Conservation (phyloP, 169 alveolate species). For the Plasmodium berghei region DNA sequence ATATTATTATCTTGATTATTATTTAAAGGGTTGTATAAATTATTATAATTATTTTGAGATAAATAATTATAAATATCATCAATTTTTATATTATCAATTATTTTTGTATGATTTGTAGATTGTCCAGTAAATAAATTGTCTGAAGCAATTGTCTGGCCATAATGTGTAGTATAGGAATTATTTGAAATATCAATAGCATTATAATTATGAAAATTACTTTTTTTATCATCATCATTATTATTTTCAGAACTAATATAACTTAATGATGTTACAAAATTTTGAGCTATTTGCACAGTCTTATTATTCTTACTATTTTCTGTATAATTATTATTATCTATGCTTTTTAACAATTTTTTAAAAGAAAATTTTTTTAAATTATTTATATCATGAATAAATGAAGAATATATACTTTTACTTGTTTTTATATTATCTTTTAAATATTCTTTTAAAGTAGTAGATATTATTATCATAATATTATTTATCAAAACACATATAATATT, state of each 20-base stretch:
- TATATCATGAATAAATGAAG: conserved; percentile 47
- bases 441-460: conserved; percentile 28
- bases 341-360: conserved; percentile 12
- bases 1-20: conserved; percentile 14
- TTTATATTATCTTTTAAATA: conserved; percentile 53
- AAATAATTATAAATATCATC: conserved; percentile 33
- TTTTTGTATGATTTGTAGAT: background rate
- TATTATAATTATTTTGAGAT: conserved; percentile 17
- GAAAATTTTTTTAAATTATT: conserved; percentile 40
- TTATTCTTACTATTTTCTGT: conserved; percentile 21
- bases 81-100: no score
- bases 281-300: conserved; percentile 40
- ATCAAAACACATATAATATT: conserved; percentile 68
- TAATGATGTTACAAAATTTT: conserved; percentile 30
- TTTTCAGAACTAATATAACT: conserved; percentile 18
- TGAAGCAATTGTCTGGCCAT: no score
- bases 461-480: conserved; percentile 42
- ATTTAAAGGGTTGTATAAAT: conserved; percentile 34
- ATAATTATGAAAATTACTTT: no score
- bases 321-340: conserved; percentile 55
- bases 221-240: background rate
- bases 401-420: conserved; percentile 42
- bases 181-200: background rate
- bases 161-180: no score
- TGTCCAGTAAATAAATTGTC: no score